Evolutionary conservation across 495 filamentous ascomycete genomes (phyloP).

Genomic region (Neurospora sp.): DNA sequence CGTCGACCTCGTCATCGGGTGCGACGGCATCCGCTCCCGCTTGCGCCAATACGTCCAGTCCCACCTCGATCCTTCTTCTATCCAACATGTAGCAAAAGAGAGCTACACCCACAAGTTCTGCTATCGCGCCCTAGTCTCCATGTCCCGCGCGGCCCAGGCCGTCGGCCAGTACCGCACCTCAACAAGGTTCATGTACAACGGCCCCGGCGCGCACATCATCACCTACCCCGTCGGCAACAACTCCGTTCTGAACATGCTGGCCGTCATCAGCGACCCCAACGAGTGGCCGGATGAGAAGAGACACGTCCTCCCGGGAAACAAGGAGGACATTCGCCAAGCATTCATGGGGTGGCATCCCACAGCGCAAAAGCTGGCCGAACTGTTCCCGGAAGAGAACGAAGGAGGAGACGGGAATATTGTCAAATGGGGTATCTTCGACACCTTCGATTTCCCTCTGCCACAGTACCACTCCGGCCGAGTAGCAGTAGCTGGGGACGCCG

Average conservation of each 20-base stretch:
- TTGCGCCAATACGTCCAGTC: constrained; percentile 25
- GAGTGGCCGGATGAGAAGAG: constrained; percentile 22
- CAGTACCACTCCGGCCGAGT: constrained; percentile 29
- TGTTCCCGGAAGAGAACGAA: constrained; percentile 26
- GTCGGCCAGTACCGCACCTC: constrained; percentile 17
- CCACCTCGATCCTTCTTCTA: constrained; percentile 3
- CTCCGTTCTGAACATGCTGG: constrained; percentile 29
- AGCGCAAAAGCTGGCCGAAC: constrained; percentile 26
- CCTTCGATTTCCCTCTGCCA: constrained; percentile 31
- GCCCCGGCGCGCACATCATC: constrained; percentile 27
- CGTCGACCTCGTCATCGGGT: constrained; percentile 33
- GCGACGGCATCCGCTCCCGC: constrained; percentile 35
- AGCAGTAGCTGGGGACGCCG: constrained; percentile 40
- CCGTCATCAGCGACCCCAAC: constrained; percentile 26
- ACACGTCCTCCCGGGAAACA: constrained; percentile 23
- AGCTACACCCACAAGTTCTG: constrained; percentile 34
- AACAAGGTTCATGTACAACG: constrained; percentile 35
- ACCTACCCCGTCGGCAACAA: constrained; percentile 31
- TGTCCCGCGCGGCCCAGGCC: constrained; percentile 20
- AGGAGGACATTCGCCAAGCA: constrained; percentile 18
- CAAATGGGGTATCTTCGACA: constrained; percentile 49
- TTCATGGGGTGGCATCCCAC: constrained; percentile 31
- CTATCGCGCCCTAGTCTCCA: constrained; percentile 32
- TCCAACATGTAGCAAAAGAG: constrained; percentile 11
- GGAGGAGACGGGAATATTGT: constrained; percentile 19